Base-by-base conservation (phyloP, 768 basidiomycete genomes). In the Boletus tylopilopsis region DNA sequence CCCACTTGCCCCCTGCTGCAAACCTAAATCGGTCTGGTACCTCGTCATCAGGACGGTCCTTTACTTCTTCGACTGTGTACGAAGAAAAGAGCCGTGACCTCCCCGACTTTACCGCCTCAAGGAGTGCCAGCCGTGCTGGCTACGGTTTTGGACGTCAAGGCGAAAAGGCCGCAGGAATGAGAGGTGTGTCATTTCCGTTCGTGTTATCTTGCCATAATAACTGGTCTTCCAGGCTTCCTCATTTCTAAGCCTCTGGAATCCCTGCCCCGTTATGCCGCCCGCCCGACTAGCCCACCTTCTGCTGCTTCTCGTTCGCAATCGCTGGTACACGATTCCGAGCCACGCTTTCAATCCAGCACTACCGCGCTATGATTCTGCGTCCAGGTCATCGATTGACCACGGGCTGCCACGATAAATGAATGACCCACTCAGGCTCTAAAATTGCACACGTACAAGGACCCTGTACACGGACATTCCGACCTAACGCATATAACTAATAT, bases 131-230 rank as follows among this genome's bases (percentile, higher is more conserved):
- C 53, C 79, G 77, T 60, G 69, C 74, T 44, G 80, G 84, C 11
- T 79, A 82, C 54, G 87, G 89, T n/a, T 92, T 92, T 58, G 88
- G 89, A 33, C 76, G 82, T 51, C 85, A 87, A 58, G 88, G 81
- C 5, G 85, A 90, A 68, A 87, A 85, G 68, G 77, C 78, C 45
- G 87, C 85, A 10, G 81, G 73, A 9, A 66, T 81, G 58, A 80
- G 72, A 60, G 87, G 86, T 68, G 49, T 27, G 66, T 51, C 32
- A 6, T 41, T 1, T 48, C 19, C 42, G 16, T 25, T 53, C 35
- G 33, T 59, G 23, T 38, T 22, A 25, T 42, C 11, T 21, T 38
- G 22, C 22, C 15, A 37, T 18, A 45, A 34, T 59, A 36, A 60
- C 44, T 10, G 33, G 37, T 47, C 10, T 43, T 22, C 37, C 42